phyloP scores from a whole-genome alignment of 176 grass and related monocot species.

The Themeda triandra region DNA sequence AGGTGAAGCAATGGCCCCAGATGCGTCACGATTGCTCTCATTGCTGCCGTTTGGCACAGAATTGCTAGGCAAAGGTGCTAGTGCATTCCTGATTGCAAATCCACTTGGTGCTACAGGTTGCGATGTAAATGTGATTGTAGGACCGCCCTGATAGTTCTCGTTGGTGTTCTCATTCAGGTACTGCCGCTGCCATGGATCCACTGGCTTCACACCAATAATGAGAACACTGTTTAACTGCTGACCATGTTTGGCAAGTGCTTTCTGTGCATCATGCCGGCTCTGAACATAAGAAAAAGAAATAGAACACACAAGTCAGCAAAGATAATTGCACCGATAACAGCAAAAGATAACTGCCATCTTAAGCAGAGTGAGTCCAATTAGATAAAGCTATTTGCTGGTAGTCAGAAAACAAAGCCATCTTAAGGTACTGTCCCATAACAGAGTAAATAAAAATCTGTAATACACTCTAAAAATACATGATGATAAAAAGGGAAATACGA shows the following conservation, averaged over 20 bases:
- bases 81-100: constrained; percentile 19
- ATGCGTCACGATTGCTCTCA: constrained; percentile 13
- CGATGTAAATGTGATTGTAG: constrained; percentile 40
- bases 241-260: constrained; percentile 70
- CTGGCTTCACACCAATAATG: constrained; percentile 76
- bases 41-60: constrained; percentile 42
- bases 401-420: background rate
- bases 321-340: background rate
- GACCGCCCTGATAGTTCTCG: constrained; percentile 27
- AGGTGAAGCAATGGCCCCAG: constrained; percentile 76
- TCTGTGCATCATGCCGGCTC: constrained; percentile 73
- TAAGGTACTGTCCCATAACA: background rate
- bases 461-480: no score
- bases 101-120: constrained; percentile 31
- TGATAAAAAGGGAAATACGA: background rate
- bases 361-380: background rate
- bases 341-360: constrained; percentile 4
- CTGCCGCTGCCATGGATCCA: constrained; percentile 60
- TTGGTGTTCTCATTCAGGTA: constrained; percentile 56
- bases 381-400: no score
- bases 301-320: constrained; percentile 13
- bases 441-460: constrained; percentile 4
- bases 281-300: constrained; percentile 20
- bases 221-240: constrained; percentile 78
- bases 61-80: constrained; percentile 41